Percentiles rank a stretch among this genome's conserved stretches.
phyloP scores from a whole-genome alignment of 352 stramenopile genomes.

The Phytophthora rubi region DNA sequence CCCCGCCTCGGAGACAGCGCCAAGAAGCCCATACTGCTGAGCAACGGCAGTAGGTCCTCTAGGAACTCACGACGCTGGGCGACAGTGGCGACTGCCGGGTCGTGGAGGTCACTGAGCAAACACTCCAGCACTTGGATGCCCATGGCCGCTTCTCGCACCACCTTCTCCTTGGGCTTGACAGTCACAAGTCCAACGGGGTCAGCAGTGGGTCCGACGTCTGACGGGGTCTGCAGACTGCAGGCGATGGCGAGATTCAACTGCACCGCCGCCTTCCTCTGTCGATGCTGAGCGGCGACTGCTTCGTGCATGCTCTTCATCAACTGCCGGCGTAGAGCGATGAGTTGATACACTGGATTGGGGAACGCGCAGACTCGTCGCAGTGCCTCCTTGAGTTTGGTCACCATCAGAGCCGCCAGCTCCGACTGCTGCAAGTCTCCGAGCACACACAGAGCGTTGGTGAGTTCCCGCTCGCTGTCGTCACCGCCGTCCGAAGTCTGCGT shows the following conservation, averaged over 20 bases:
- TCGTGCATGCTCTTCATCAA: constrained; percentile 71
- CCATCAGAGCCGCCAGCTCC: constrained; percentile 49
- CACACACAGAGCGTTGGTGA: constrained; percentile 58
- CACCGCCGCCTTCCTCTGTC: constrained; percentile 41
- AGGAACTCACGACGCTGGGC: constrained; percentile 52
- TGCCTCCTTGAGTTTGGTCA: constrained; percentile 53
- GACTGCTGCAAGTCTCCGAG: constrained; percentile 56
- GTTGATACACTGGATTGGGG: constrained; percentile 60
- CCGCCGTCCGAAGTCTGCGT: not conserved
- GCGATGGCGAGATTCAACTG: constrained; percentile 24
- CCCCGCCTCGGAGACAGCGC: constrained; percentile 37
- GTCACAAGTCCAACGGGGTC: not conserved
- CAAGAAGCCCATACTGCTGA: constrained; percentile 46
- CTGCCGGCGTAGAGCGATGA: constrained; percentile 56
- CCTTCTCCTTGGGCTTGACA: constrained; percentile 44
- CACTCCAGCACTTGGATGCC: constrained; percentile 50
- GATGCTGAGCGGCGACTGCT: constrained; percentile 50
- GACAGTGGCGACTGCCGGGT: constrained; percentile 20
- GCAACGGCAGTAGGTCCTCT: constrained; percentile 48
- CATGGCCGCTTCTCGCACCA: constrained; percentile 43
- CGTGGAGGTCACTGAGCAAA: constrained; percentile 43
- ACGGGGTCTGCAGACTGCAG: not conserved
- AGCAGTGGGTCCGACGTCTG: not conserved
- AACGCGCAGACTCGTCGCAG: constrained; percentile 50
- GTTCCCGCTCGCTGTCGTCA: constrained; percentile 39